phyloP scores from a whole-genome alignment of 2,329 filamentous ascomycete genomes.

The Stemphylium lycopersici region DNA sequence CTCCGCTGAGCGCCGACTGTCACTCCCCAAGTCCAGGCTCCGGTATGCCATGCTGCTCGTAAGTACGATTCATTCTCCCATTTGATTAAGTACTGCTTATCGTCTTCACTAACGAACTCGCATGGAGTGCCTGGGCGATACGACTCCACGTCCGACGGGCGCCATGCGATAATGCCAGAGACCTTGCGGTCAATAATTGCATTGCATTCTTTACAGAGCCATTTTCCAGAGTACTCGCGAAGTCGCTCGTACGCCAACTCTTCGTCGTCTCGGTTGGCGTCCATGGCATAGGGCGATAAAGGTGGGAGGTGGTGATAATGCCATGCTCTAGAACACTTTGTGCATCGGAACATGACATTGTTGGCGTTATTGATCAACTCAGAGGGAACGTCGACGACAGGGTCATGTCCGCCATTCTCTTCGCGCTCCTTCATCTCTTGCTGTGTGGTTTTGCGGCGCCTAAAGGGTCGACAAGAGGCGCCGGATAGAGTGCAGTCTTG shows the following conservation, averaged over 20 bases:
- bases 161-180: conserved; percentile 84
- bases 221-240: conserved; percentile 74
- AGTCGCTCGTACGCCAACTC: conserved; percentile 67
- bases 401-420: conserved; percentile 80
- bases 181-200: conserved; percentile 68
- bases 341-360: conserved; percentile 84
- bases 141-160: conserved; percentile 66
- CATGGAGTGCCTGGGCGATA: conserved; percentile 61
- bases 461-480: conserved; percentile 74
- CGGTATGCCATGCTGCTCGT: conserved; percentile 84
- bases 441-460: conserved; percentile 71
- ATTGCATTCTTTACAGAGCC: conserved; percentile 81
- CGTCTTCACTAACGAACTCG: conserved; percentile 69
- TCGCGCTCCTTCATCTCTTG: conserved; percentile 85
- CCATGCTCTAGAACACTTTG: conserved; percentile 75
- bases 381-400: conserved; percentile 67
- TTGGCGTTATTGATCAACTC: conserved; percentile 74
- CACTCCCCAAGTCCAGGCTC: conserved; percentile 84
- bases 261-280: conserved; percentile 52
- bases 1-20: conserved; percentile 68
- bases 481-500: conserved; percentile 71
- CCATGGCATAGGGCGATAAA: conserved; percentile 51
- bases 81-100: conserved; percentile 92
- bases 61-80: conserved; percentile 84
- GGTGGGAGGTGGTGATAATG: conserved; percentile 83